A percentile compares a stretch with the other conserved stretches of the same genome.
Evolutionary conservation across 2,329 filamentous ascomycete genomes (phyloP).

Genomic region (Xylariaceae sp.): DNA sequence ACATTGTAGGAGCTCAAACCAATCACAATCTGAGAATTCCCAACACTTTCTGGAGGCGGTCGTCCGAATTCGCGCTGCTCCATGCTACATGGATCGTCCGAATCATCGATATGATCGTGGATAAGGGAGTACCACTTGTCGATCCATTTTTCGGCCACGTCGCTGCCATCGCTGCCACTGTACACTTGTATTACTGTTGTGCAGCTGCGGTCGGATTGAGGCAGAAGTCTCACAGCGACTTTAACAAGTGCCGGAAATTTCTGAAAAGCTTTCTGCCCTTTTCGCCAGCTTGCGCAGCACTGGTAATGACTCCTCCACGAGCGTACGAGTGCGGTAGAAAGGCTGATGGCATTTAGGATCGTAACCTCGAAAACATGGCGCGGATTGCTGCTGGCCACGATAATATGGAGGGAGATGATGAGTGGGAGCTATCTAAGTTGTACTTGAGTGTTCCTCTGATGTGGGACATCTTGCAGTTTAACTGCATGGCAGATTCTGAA

Average conservation of each 20-base stretch:
- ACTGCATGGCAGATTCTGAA: conserved; percentile 14
- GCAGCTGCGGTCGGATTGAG: conserved; percentile 16
- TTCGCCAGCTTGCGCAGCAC: conserved; percentile 15
- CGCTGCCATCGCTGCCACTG: conserved; percentile 17
- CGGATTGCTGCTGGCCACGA: conserved; percentile 15
- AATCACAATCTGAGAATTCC: conserved; percentile 17
- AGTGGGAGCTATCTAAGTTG: conserved; percentile 16
- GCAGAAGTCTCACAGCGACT: conserved; percentile 17
- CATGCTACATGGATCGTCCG: conserved; percentile 19
- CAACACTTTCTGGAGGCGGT: conserved; percentile 18
- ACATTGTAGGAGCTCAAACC: conserved; percentile 16
- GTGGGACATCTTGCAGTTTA: conserved; percentile 20
- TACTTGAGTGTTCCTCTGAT: conserved; percentile 18
- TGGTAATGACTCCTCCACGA: conserved; percentile 8
- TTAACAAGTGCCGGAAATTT: conserved; percentile 17
- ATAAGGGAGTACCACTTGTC: conserved; percentile 16
- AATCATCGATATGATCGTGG: conserved; percentile 19
- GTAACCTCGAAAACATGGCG: conserved; percentile 15
- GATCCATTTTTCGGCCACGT: conserved; percentile 17
- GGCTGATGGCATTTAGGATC: conserved; percentile 11
- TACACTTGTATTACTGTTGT: conserved; percentile 17
- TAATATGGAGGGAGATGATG: conserved; percentile 17
- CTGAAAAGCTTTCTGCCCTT: conserved; percentile 14
- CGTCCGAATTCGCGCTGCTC: conserved; percentile 16
- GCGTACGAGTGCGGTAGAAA: background rate